phyloP scores from a whole-genome alignment of 768 basidiomycete genomes.

The Trametes cingulata region DNA sequence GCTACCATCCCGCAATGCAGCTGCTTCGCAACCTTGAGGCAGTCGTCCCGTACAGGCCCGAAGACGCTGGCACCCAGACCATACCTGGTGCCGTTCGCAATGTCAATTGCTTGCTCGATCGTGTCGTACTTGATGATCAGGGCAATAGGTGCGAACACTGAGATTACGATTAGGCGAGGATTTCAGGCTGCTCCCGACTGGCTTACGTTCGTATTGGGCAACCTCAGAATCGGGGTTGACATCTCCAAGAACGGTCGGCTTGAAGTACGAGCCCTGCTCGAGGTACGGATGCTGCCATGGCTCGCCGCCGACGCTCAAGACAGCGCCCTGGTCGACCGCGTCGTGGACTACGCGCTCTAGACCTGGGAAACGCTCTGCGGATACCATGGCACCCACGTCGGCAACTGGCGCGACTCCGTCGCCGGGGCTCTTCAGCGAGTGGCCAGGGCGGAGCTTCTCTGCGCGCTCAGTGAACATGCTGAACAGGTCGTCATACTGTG shows the following conservation, averaged over 20 bases:
- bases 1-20: slow-evolving; percentile 97
- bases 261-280: slow-evolving; percentile 78
- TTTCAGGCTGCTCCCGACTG: neutral
- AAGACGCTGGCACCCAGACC: slow-evolving; percentile 95
- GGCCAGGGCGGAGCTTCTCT: slow-evolving; percentile 71
- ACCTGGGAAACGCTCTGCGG: slow-evolving; percentile 63
- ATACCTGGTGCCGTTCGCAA: slow-evolving; percentile 87
- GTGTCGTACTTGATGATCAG: slow-evolving; percentile 82
- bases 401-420: slow-evolving; percentile 73
- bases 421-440: slow-evolving; percentile 63
- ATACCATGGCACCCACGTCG: slow-evolving; percentile 90
- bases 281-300: slow-evolving; percentile 65
- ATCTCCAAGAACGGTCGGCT: slow-evolving; percentile 83
- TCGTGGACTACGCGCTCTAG: slow-evolving; percentile 69
- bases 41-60: slow-evolving; percentile 79
- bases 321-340: slow-evolving; percentile 70
- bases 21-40: slow-evolving; percentile 74
- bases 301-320: slow-evolving; percentile 62
- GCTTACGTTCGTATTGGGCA: slow-evolving; percentile 77
- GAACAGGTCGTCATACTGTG: slow-evolving; percentile 76
- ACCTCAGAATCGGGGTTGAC: slow-evolving; percentile 72
- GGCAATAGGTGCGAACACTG: slow-evolving; percentile 94
- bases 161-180: neutral
- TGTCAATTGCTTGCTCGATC: slow-evolving; percentile 80
- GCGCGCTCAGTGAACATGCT: slow-evolving; percentile 64